A percentile compares a stretch with the other conserved stretches of the same genome.
Conservation (phyloP, 129 eudicot species). For the Helianthus tuberosus region DNA sequence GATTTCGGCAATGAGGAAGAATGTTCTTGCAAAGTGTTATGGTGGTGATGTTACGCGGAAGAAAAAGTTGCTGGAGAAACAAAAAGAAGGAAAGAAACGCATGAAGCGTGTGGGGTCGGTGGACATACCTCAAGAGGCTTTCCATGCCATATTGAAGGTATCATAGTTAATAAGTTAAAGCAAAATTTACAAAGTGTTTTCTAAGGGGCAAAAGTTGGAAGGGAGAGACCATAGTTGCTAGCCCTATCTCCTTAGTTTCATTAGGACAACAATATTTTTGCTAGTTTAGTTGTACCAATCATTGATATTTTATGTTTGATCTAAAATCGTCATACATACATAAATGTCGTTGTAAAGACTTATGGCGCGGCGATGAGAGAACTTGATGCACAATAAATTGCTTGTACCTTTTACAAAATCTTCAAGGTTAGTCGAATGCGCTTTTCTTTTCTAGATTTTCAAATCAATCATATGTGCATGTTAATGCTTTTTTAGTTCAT, state of each 20-base stretch:
- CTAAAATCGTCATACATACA: neutral
- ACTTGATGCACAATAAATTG: too few relatives aligned
- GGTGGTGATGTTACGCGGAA: constrained; percentile 95
- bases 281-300: constrained; percentile 12
- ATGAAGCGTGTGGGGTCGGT: constrained; percentile 99
- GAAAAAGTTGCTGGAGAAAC: constrained; percentile 91
- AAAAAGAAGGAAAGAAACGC: constrained; percentile 96
- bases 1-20: constrained; percentile 92
- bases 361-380: neutral
- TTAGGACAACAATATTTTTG: neutral
- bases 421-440: too few relatives aligned
- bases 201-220: neutral
- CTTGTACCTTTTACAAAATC: too few relatives aligned
- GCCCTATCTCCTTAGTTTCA: constrained; percentile 18
- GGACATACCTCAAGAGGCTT: constrained; percentile 97
- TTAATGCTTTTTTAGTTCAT: too few relatives aligned
- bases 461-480: too few relatives aligned
- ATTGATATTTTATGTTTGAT: neutral
- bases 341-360: neutral
- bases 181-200: neutral
- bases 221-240: neutral
- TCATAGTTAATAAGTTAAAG: constrained; percentile 38
- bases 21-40: constrained; percentile 95
- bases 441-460: too few relatives aligned
- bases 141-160: constrained; percentile 76